Base-by-base conservation (phyloP, 345 rosid genomes). In the Sonneratia alba region DNA sequence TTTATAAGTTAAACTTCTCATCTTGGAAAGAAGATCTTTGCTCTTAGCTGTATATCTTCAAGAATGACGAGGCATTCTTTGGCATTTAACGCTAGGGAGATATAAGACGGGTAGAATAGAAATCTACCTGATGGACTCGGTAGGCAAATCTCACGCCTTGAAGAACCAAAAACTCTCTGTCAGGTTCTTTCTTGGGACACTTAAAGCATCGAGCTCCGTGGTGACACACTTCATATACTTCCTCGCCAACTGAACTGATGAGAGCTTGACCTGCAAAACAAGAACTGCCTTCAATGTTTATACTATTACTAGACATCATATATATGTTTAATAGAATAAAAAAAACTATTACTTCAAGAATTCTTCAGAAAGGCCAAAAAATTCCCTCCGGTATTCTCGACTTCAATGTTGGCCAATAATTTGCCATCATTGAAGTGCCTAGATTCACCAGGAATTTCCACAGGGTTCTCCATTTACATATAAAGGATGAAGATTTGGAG, bases 131-230 rank as follows among this genome's bases (percentile, higher is more conserved):
- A 78, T 95, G 99, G 73, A 90, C 96, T 74, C 96, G 97, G 79
- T 92, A 95, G 11, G 97, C 99, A 27, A 95, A 95, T 2, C 97
- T 93, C 36, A 90, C 91, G 10, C 98, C 98, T 85, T 95, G 99
- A 72, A 95, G 89, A 55, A 90, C 83, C 86, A 88, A 82, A 79
- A 95, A 95, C 77, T 95, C 99, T 83, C 94, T 87, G 81, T 88
- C 87, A 37, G 97, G 97, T 80, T 92, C 97, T 75, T 92, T 95
- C 57, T 95, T 97, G 24, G 92, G 82, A 59, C 90, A 27, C 79
- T 85, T 76, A 86, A 32, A 66, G 89, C 83, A 77, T 90, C 99
- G 67, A 92, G 97, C 80, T 95, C 99, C 53, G 83, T 70, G 64
- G 97, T 81, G 61, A 92, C 97, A 69, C 98, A 91, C 81, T 90